A percentile compares a stretch with the other conserved stretches of the same genome.
These are phyloP conservation scores for Annulohypoxylon truncatum DNA, from an alignment of 2,329 filamentous ascomycete genomes.

Conservation along the genomic window DNA sequence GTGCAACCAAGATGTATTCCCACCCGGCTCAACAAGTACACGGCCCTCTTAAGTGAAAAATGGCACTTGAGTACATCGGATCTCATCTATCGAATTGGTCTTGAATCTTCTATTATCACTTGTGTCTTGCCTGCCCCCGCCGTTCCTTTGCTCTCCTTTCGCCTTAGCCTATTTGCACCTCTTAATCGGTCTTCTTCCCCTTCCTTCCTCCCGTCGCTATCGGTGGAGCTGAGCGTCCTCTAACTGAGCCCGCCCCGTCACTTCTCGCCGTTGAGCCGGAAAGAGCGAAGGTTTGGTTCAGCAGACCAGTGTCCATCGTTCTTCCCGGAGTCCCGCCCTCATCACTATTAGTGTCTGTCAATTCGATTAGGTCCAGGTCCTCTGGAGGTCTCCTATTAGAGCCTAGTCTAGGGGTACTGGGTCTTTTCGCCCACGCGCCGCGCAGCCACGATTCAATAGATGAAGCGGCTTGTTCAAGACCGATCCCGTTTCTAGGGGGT, in stretches of 20 bases:
- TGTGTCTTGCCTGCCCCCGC: constrained; percentile 2
- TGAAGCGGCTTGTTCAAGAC: constrained; percentile 85
- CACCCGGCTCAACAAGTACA: not conserved
- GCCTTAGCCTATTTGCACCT: not conserved
- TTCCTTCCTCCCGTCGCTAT: constrained; percentile 45
- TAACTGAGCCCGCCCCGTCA: constrained; percentile 53
- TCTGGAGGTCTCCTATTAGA: constrained; percentile 56
- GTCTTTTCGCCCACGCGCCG: constrained; percentile 77
- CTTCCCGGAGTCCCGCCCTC: constrained; percentile 51
- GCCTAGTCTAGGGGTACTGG: constrained; percentile 62
- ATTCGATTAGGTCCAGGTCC: constrained; percentile 75
- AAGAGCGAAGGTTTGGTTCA: constrained; percentile 46
- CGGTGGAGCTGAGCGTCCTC: constrained; percentile 52
- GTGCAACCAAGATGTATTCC: not conserved
- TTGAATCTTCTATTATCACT: constrained; percentile 13
- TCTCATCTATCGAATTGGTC: constrained; percentile 12
- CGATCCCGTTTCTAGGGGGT: constrained; percentile 60
- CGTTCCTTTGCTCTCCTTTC: not conserved
- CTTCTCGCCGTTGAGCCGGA: constrained; percentile 54
- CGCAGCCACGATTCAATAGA: constrained; percentile 92
- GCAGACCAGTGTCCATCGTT: constrained; percentile 45
- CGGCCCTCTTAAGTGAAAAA: not conserved
- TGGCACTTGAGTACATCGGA: constrained; percentile 13
- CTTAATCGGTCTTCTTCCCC: constrained; percentile 60
- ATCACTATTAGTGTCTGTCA: constrained; percentile 71